phyloP scores from a whole-genome alignment of 1,284 basidiomycete genomes.

The Singerocomus inundabilis region DNA sequence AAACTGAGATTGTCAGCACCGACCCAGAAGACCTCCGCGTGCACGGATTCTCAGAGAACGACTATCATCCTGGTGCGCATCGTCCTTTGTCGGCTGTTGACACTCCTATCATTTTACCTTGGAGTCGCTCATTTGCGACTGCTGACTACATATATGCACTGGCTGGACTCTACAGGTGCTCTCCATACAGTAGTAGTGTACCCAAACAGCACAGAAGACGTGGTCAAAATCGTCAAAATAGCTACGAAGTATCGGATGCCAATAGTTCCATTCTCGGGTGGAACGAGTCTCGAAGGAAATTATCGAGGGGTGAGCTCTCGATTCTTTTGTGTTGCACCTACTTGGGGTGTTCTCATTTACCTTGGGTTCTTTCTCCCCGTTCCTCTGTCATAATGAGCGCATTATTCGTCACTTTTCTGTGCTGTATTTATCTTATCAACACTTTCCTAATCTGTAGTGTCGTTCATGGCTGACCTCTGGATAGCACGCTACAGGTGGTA shows the following conservation, averaged over 20 bases:
- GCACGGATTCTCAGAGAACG: conserved; percentile 59
- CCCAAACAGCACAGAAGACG: conserved; percentile 61
- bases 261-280: conserved; percentile 68
- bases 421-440: neutral
- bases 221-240: conserved; percentile 64
- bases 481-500: conserved; percentile 61
- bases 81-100: neutral
- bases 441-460: neutral
- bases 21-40: conserved; percentile 51
- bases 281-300: conserved; percentile 69
- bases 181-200: conserved; percentile 54
- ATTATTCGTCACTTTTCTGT: neutral
- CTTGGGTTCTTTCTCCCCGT: no score
- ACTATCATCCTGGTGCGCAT: conserved; percentile 55
- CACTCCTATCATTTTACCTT: neutral
- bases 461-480: conserved; percentile 7
- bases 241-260: conserved; percentile 69
- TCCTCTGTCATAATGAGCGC: neutral
- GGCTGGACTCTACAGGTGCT: conserved; percentile 33
- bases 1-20: conserved; percentile 44
- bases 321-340: neutral
- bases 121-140: neutral
- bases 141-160: neutral
- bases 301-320: conserved; percentile 53
- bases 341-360: neutral